Conservation (phyloP, 2,329 filamentous ascomycete species). For the Pseudocercospora vitis region DNA sequence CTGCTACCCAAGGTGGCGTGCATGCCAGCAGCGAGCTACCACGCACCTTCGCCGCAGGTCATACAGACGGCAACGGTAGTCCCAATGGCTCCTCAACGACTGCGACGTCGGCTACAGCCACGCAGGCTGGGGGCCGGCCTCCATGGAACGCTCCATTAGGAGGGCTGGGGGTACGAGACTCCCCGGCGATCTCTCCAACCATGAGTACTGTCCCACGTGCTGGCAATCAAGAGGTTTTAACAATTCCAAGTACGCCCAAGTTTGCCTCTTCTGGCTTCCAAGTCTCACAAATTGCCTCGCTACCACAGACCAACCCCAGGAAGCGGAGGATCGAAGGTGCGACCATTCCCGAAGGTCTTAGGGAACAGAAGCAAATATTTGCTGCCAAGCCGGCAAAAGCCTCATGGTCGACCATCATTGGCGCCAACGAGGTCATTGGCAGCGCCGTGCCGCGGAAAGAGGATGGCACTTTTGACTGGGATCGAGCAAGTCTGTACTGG, state of each 20-base stretch:
- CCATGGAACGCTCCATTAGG: constrained; percentile 6
- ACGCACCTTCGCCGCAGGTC: constrained; percentile 35
- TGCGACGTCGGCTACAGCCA: constrained; percentile 44
- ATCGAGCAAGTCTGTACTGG: constrained; percentile 62
- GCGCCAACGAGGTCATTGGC: constrained; percentile 64
- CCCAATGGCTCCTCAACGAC: constrained; percentile 40
- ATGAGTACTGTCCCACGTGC: neutral
- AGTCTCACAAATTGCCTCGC: neutral
- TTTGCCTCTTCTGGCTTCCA: constrained; percentile 16
- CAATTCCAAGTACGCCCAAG: constrained; percentile 7
- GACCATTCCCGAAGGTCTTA: constrained; percentile 43
- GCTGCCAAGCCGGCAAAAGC: constrained; percentile 46
- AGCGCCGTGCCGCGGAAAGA: constrained; percentile 72
- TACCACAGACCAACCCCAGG: constrained; percentile 23
- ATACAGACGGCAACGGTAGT: constrained; percentile 30
- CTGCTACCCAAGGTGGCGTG: constrained; percentile 39
- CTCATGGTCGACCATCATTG: constrained; percentile 41
- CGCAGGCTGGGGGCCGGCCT: constrained; percentile 3
- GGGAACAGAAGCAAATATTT: constrained; percentile 44
- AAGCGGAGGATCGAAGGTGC: constrained; percentile 39
- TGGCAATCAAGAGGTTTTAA: neutral
- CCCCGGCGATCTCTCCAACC: constrained; percentile 14
- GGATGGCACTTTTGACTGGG: constrained; percentile 75
- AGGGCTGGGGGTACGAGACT: too few species aligned
- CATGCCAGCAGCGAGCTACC: constrained; percentile 35